Evolutionary conservation across 768 basidiomycete genomes (phyloP).

Genomic region (Auricularia sp.): DNA sequence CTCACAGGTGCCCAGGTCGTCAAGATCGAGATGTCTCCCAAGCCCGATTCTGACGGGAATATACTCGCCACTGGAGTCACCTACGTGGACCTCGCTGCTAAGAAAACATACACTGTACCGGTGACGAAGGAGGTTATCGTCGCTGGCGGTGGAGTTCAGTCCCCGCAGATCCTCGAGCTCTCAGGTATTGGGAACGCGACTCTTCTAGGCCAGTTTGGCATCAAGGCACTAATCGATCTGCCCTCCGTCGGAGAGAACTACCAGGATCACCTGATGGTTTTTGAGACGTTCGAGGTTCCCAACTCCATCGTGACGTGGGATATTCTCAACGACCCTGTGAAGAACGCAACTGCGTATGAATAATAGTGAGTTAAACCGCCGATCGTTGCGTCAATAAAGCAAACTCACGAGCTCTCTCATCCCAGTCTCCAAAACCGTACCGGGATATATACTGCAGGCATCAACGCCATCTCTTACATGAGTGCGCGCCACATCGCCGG

Average conservation of each 20-base stretch:
- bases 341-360: background rate
- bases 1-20: constrained; percentile 15
- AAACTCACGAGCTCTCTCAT: no score
- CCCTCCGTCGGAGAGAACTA: constrained; percentile 34
- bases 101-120: constrained; percentile 7
- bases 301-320: background rate
- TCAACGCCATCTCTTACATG: no score
- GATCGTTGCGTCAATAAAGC: no score
- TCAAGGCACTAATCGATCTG: constrained; percentile 25
- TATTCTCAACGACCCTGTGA: background rate
- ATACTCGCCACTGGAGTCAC: constrained; percentile 13
- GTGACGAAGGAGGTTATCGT: constrained; percentile 15
- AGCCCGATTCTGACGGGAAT: background rate
- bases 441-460: no score
- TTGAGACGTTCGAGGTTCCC: background rate
- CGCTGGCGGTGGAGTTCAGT: constrained; percentile 15
- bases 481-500: no score
- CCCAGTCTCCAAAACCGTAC: no score
- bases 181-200: constrained; percentile 27
- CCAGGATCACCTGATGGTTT: constrained; percentile 9
- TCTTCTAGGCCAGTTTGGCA: constrained; percentile 19
- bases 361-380: background rate
- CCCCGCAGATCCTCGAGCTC: constrained; percentile 24
- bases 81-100: constrained; percentile 5
- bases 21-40: background rate